Conservation (phyloP, 495 filamentous ascomycete genomes). For the Pseudoneurospora amorphoporcata region DNA sequence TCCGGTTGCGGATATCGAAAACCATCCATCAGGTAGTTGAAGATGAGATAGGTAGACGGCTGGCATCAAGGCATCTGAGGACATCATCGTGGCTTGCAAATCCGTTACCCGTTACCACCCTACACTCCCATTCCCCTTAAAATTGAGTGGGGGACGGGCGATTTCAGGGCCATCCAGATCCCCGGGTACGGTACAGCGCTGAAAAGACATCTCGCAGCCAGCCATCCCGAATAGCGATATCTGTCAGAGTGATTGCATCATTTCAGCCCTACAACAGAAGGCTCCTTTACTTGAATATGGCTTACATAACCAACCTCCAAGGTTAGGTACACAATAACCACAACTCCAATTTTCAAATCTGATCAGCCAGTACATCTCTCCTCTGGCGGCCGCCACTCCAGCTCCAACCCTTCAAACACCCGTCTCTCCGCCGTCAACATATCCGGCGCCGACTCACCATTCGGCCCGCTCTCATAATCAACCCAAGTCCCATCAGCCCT, state of each 20-base stretch:
- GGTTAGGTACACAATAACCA: background rate
- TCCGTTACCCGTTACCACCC: background rate
- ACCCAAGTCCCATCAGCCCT: conserved; percentile 54
- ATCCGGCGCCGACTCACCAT: conserved; percentile 35
- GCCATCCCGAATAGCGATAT: background rate
- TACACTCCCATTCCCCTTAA: background rate
- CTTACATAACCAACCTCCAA: background rate
- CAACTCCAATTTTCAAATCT: background rate
- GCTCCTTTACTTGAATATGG: background rate
- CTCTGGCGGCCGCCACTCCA: conserved; percentile 61
- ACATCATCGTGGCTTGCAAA: background rate
- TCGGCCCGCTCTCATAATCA: conserved; percentile 41
- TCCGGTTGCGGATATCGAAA: background rate
- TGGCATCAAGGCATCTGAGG: background rate
- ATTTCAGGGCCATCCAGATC: background rate
- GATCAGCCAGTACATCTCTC: conserved; percentile 64
- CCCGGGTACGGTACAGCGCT: background rate
- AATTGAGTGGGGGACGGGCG: background rate
- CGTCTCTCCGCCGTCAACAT: conserved; percentile 65
- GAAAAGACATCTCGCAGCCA: background rate
- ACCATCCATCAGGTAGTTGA: background rate
- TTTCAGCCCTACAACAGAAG: background rate
- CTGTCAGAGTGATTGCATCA: background rate
- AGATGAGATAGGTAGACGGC: background rate
- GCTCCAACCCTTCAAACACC: conserved; percentile 68